Conservation (phyloP, 305 asterid genomes). For the Solanum hybrid region DNA sequence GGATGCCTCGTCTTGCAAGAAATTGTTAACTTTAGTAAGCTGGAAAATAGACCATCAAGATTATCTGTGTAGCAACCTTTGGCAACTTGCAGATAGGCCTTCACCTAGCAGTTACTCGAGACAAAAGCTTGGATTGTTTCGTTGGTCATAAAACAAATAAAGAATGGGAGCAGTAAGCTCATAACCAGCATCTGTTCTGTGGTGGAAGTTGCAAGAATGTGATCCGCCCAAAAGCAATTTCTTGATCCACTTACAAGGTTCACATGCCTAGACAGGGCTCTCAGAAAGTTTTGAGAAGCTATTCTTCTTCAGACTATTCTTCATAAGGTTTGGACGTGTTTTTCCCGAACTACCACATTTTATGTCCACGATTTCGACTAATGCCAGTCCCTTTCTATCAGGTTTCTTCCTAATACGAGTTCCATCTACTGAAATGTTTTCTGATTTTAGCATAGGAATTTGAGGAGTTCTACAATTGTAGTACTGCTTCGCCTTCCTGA, state of each 20-base stretch:
- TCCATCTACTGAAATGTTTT: slow-evolving; percentile 39
- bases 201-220: slow-evolving; percentile 41
- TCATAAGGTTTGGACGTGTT: slow-evolving; percentile 41
- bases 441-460: slow-evolving; percentile 64
- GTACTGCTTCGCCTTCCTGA: slow-evolving; percentile 36
- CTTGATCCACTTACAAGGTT: slow-evolving; percentile 41
- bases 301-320: slow-evolving; percentile 56
- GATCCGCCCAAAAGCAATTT: slow-evolving; percentile 19
- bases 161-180: slow-evolving; percentile 31
- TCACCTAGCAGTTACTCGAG: slow-evolving; percentile 12
- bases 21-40: slow-evolving; percentile 35
- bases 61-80: slow-evolving; percentile 8
- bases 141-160: slow-evolving; percentile 26
- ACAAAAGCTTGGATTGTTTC: slow-evolving; percentile 23
- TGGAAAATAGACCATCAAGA: slow-evolving; percentile 23
- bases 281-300: slow-evolving; percentile 62
- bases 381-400: slow-evolving; percentile 29
- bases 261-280: slow-evolving; percentile 27
- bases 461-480: slow-evolving; percentile 35
- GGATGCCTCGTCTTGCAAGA: slow-evolving; percentile 40
- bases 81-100: slow-evolving; percentile 17
- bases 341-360: slow-evolving; percentile 59
- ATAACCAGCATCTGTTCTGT: slow-evolving; percentile 50
- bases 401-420: slow-evolving; percentile 55
- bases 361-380: slow-evolving; percentile 66